Evolutionary conservation across 2,329 filamentous ascomycete species (phyloP), one percentile per base, ranked within the genome.

Genomic region (Juglanconis sp.): DNA sequence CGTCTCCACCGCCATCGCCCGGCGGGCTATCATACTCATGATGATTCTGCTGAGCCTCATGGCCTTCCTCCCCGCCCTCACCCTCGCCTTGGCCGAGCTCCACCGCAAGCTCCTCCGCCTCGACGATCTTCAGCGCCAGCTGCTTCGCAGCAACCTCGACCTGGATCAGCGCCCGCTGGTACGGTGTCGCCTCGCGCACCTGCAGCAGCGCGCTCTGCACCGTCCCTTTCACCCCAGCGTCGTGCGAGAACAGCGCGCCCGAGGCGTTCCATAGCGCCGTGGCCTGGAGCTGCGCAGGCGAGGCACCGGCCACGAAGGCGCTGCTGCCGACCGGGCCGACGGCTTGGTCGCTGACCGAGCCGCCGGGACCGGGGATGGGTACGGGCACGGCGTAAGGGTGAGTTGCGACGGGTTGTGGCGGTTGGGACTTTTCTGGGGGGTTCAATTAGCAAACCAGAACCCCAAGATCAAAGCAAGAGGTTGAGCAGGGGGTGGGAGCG

Each of bases 91-190:
- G 34, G 54, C 62, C 65, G 69, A 72, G 67, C 51, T 30, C 35
- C 10, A 55, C 50, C n/a, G 52, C 55, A 48, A 73, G 75, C 51
- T 82, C 80, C 61, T 83, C 79, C 64, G 81, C 83, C 63, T 82
- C 77, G 24, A 76, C 73, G 49, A 85, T 77, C 34, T 79, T 77
- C 66, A 82, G 74, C 6, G 80, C 82, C 36, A 86, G 74, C 70
- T 85, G 80, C 68, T 80, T 78, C 11, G 83, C 81, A 3, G 80
- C 76, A 48, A 79, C 74, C 65, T 86, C 81, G 56, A 86, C 78
- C 65, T 81, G 76, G 54, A 81, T 76, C 61, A 84, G 72, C 54
- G 77, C 73, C 4, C 82, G 75, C 1, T 77, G 74, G 54, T 75
- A 73, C 64, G 72, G 75, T 64, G 80, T 76, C 35, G 78, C 74